These are phyloP conservation scores for Pyrrhoderma lamaoense DNA, from an alignment of 1,284 basidiomycete genomes.

Conservation along the genomic window DNA sequence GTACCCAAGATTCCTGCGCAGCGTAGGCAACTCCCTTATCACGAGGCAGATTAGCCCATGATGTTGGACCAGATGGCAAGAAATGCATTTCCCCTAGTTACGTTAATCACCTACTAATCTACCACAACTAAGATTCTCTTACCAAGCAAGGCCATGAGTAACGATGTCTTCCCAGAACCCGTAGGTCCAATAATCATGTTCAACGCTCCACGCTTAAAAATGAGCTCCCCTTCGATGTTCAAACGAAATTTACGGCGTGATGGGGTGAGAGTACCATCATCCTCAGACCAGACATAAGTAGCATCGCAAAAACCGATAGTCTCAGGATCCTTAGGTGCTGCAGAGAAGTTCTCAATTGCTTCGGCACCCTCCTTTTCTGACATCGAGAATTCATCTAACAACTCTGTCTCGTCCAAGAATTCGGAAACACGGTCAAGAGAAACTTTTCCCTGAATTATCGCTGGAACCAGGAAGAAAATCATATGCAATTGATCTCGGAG, in stretches of 20 bases:
- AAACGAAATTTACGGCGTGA: slow-evolving; percentile 39
- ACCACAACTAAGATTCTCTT: slow-evolving; percentile 1
- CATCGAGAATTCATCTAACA: slow-evolving; percentile 39
- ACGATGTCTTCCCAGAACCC: slow-evolving; percentile 44
- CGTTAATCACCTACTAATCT: slow-evolving; percentile 18
- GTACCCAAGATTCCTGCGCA: slow-evolving; percentile 73
- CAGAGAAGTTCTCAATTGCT: slow-evolving; percentile 19
- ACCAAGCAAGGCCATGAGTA: slow-evolving; percentile 52
- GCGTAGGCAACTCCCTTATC: slow-evolving; percentile 63
- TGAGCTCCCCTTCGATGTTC: slow-evolving; percentile 42
- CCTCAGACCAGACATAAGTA: slow-evolving; percentile 34
- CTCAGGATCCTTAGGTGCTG: slow-evolving; percentile 21
- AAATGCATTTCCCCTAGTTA: slow-evolving; percentile 54
- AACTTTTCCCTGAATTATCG: slow-evolving; percentile 34
- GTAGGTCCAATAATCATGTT: slow-evolving; percentile 62
- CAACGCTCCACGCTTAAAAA: slow-evolving; percentile 50
- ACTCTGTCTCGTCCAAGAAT: slow-evolving; percentile 39
- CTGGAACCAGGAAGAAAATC: slow-evolving; percentile 29
- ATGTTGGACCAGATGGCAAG: slow-evolving; percentile 40
- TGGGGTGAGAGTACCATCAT: slow-evolving; percentile 25
- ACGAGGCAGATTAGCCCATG: slow-evolving; percentile 64
- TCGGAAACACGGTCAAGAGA: slow-evolving; percentile 40
- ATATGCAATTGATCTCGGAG: slow-evolving; percentile 28
- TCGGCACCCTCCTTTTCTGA: slow-evolving; percentile 24
- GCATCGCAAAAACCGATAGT: slow-evolving; percentile 36